A percentile compares a stretch with the other conserved stretches of the same genome.
These are phyloP conservation scores for Dendrobium huoshanense DNA, from an alignment of 106 monocot genomes.

Conservation along the genomic window DNA sequence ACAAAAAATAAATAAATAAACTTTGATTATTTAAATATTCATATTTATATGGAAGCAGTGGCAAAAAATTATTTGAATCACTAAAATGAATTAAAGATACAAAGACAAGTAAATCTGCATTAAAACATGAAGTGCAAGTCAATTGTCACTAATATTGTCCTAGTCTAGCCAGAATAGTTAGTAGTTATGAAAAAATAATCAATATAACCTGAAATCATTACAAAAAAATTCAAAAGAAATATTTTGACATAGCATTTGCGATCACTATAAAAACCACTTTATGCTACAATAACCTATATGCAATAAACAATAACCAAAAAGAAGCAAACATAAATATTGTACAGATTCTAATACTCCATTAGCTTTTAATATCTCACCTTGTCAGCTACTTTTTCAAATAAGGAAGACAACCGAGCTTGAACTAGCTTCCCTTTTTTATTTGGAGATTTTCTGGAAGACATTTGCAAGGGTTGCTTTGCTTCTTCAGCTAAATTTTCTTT, in stretches of 20 bases:
- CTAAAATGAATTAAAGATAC: not conserved
- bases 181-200: not conserved
- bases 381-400: conserved; percentile 57
- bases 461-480: conserved; percentile 22
- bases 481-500: conserved; percentile 11
- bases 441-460: conserved; percentile 17
- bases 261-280: not conserved
- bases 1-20: not conserved
- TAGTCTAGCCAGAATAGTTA: not conserved
- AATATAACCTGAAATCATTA: not conserved
- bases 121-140: not conserved
- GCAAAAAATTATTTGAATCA: not conserved
- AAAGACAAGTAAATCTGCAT: not conserved
- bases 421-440: conserved; percentile 45
- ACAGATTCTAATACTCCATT: no score
- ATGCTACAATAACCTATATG: not conserved
- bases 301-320: not conserved
- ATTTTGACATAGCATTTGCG: not conserved
- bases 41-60: not conserved
- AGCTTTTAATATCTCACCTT: conserved; percentile 34
- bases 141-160: not conserved
- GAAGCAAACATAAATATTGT: not conserved
- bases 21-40: not conserved
- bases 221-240: not conserved
- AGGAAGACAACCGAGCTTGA: conserved; percentile 66